A percentile compares a stretch with the other conserved stretches of the same genome.
Evolutionary conservation across 768 basidiomycete species (phyloP).

Genomic region (Termitomyces sp.): DNA sequence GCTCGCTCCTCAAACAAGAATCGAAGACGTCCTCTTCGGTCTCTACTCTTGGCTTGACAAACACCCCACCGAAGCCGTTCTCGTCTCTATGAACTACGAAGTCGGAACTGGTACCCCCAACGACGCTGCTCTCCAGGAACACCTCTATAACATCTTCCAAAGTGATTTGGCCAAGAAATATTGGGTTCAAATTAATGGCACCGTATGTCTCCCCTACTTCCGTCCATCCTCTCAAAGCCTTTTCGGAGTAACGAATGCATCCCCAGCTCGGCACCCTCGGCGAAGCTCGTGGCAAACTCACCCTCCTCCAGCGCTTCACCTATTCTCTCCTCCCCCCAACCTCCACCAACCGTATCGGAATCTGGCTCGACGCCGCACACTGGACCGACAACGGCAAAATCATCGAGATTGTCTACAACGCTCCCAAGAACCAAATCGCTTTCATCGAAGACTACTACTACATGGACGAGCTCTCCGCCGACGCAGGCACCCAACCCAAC

Average conservation of each 20-base stretch:
- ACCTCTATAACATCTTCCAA: conserved; percentile 37
- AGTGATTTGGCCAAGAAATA: conserved; percentile 35
- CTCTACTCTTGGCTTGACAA: conserved; percentile 49
- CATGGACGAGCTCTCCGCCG: conserved; percentile 26
- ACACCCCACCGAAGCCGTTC: conserved; percentile 48
- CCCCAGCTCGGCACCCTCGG: conserved; percentile 44
- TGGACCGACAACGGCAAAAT: conserved; percentile 49
- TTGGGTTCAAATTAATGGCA: conserved; percentile 46
- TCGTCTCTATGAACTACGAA: conserved; percentile 50
- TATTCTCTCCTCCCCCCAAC: conserved; percentile 36
- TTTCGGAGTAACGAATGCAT: neutral
- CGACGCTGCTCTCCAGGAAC: conserved; percentile 37
- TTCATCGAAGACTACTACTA: conserved; percentile 50
- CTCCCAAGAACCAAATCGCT: conserved; percentile 30
- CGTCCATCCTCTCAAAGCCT: too few species aligned
- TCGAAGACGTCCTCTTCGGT: conserved; percentile 50
- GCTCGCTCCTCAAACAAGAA: conserved; percentile 38
- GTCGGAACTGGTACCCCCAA: conserved; percentile 41
- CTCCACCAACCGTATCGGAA: conserved; percentile 38
- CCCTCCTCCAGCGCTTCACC: conserved; percentile 45
- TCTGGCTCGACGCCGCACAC: conserved; percentile 35
- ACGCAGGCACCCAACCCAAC: conserved; percentile 32
- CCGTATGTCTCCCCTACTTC: conserved; percentile 19
- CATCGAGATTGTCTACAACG: conserved; percentile 43
- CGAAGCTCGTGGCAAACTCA: conserved; percentile 48